Base-by-base conservation (phyloP, 129 eudicot species). In the Ambrosia artemisiifolia region DNA sequence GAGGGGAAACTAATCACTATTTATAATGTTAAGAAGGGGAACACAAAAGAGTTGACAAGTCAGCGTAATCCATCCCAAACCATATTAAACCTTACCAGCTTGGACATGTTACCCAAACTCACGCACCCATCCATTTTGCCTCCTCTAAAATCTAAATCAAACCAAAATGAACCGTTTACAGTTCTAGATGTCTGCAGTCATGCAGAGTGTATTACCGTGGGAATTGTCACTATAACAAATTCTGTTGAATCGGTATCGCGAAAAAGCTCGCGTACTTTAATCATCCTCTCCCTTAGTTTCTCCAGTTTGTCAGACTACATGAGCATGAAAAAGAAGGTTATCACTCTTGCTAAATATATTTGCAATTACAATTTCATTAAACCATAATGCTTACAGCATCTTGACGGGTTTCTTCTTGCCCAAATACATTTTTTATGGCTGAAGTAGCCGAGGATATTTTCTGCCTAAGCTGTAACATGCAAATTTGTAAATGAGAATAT, bases 181-280 rank as follows among this genome's bases (percentile, higher is more conserved):
- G 18, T 43, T 57, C 4, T 67, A 61, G 0, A 69, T 17, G 7
- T 56, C 11, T 19, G 36, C 28, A 24, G 28, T 24, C 28, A 24
- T 24, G 28, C 16, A 64, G 13, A 49, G 17, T 65, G 51, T n/a
- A 67, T 71, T 85, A 94, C 98, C 88, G 98, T 94, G 57, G 98
- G 98, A 64, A 94, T 94, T 1, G 98, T 94, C 28, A 94, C 98
- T 43, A 94, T 90, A 75, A 94, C 91, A 61, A 94, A 94, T 76
- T 94, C 98, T 44, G 98, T 94, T 8, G 96, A 85, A 13, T 85
- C 76, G 33, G 93, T 81, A 73, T 94, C 93, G 14, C 96, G 98
- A 70, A 94, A 94, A 74, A 94, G 97, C 75, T 90, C 98, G 5
- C 98, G 87, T 46, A 90, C 98, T 90, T 94, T 86, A 40, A 90